Base-by-base conservation (phyloP, 805 yeast species). In the Kodamaea jinghongensis region DNA sequence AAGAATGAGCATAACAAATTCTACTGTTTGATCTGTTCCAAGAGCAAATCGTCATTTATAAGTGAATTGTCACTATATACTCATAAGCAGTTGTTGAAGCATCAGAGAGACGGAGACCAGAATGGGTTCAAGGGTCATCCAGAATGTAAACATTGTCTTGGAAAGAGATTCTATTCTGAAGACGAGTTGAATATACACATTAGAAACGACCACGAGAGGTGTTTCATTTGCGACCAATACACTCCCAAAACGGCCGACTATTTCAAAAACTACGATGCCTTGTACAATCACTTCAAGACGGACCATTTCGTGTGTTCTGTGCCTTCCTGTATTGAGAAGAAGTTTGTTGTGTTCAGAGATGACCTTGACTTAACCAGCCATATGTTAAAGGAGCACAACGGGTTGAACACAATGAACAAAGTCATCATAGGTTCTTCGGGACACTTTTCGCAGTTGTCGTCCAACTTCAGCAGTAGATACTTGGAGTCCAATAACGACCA, bases 111-210 rank as follows among this genome's bases (percentile, higher is more conserved):
- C 28, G 97, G 96, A 36, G 96, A 90, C 52, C 41, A 41, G 17
- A 73, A 69, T 29, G 96, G 96, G 0, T 90, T 90, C 60, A 70
- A 61, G 8, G 98, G 98, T 0, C 98, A 90, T 58, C 97, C 98
- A 0, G 66, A 71, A 46, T 93, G 99, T 70, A 76, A 76, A 47
- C 85, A 86, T 58, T 93, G 99, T 60, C 62, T 73, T 3, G 79
- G 79, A 2, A 74, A 69, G 48, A 64, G 95, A 42, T 90, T 86
- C 58, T 93, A 93, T 57, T 86, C 96, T 0, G 86, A 80, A 28
- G 96, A 91, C 57, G 98, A 90, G 57, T 70, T 89, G 51, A 79
- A 78, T 47, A 61, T 80, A 23, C 99, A 93, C 61, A 75, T 90
- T 65, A 71, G 96, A 49, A 84, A 86, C 44, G 67, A 67, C 35